A percentile compares a stretch with the other conserved stretches of the same genome.
Evolutionary conservation across 2,329 filamentous ascomycete species (phyloP).

Genomic region (Cryphonectria naterciae): DNA sequence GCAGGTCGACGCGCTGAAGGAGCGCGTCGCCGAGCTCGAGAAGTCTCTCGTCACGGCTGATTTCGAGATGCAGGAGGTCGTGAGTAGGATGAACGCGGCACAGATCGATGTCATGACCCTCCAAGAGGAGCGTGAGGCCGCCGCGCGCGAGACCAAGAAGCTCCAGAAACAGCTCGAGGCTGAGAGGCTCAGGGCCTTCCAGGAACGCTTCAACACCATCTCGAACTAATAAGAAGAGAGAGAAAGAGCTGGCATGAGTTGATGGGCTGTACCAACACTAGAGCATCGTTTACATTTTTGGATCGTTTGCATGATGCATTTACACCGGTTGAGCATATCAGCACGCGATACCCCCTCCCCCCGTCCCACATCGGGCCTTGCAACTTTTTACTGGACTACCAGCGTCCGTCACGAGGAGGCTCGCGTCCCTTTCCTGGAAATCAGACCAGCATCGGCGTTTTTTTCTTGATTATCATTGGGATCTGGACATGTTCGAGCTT

Average conservation of each 20-base stretch:
- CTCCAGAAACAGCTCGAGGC: conserved; percentile 70
- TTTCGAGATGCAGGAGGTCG: conserved; percentile 81
- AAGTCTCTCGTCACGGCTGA: conserved; percentile 76
- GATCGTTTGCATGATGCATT: conserved; percentile 27
- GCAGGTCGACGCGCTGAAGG: conserved; percentile 75
- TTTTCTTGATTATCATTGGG: conserved; percentile 15
- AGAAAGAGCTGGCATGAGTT: not conserved
- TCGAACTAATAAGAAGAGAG: conserved; percentile 13
- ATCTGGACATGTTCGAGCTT: conserved; percentile 19
- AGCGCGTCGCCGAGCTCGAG: conserved; percentile 83
- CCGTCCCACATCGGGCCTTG: not conserved
- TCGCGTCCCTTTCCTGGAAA: conserved; percentile 5
- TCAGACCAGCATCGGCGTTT: conserved; percentile 26
- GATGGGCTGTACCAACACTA: conserved; percentile 2
- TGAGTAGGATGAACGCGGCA: conserved; percentile 78
- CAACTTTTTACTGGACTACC: conserved; percentile 13
- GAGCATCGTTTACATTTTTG: not conserved
- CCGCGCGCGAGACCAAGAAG: conserved; percentile 70
- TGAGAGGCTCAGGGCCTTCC: conserved; percentile 62
- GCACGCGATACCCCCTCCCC: conserved; percentile 9
- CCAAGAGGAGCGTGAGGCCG: conserved; percentile 75
- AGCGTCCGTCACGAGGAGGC: conserved; percentile 8
- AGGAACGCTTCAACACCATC: conserved; percentile 44
- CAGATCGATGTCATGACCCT: conserved; percentile 83
- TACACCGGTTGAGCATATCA: conserved; percentile 24